These are phyloP conservation scores for Penicillium palitans DNA, from an alignment of 2,329 filamentous ascomycete species.

Conservation along the genomic window DNA sequence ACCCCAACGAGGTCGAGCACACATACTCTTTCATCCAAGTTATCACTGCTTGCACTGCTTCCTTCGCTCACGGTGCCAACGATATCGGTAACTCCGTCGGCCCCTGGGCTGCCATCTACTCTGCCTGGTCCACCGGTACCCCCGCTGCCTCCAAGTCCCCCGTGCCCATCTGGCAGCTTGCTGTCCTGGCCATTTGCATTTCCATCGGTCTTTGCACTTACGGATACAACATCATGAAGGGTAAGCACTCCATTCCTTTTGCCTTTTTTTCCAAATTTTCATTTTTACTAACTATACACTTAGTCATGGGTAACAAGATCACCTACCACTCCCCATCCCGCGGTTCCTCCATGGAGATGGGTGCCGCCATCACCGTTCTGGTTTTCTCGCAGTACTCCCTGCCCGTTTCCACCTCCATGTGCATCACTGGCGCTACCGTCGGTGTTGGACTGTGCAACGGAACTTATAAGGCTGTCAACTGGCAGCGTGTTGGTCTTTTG, in stretches of 20 bases:
- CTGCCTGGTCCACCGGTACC: conserved; percentile 64
- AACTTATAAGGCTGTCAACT: conserved; percentile 71
- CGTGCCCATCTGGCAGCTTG: conserved; percentile 75
- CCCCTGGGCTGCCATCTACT: conserved; percentile 69
- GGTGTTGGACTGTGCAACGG: conserved; percentile 78
- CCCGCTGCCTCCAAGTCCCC: conserved; percentile 62
- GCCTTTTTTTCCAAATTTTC: background rate
- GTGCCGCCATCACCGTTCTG: conserved; percentile 73
- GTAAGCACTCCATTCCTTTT: conserved; percentile 42
- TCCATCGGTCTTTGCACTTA: conserved; percentile 70
- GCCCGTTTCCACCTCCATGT: conserved; percentile 76
- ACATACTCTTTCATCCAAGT: conserved; percentile 56
- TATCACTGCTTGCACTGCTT: conserved; percentile 53
- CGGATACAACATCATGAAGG: conserved; percentile 83
- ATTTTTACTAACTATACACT: conserved; percentile 22
- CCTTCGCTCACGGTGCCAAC: conserved; percentile 68
- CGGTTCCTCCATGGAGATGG: conserved; percentile 74
- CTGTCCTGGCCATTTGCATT: conserved; percentile 64
- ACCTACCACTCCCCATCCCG: conserved; percentile 65
- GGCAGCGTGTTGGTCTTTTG: conserved; percentile 68
- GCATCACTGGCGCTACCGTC: conserved; percentile 76
- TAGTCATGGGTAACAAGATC: conserved; percentile 79
- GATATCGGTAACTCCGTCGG: conserved; percentile 73
- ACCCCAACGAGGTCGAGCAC: conserved; percentile 69
- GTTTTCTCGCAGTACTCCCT: conserved; percentile 74